Base-by-base conservation (phyloP, 108 stramenopile species). In the Cyclotella sp. region DNA sequence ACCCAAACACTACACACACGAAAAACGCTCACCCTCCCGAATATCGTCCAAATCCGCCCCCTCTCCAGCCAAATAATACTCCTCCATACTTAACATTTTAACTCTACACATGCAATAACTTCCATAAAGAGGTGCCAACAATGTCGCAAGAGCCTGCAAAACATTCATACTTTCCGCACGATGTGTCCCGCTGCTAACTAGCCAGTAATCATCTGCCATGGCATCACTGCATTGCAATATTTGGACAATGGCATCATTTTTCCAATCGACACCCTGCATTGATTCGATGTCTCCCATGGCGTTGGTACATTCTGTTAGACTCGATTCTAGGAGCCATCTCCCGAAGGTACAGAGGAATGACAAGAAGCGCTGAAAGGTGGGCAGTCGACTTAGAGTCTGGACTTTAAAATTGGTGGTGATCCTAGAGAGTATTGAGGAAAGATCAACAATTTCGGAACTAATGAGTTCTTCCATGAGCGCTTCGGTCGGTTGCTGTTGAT, bases 31-130 rank as follows among this genome's bases (percentile, higher is more conserved):
- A 34, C 34, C 34, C 24, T 95, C 95, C 53, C 87, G 81, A 7
- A 93, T 85, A 62, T 92, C 93, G 73, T 96, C 95, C 42, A 93
- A 63, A 42, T 96, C 91, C 27, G 74, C 83, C 47, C 84, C 89
- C 45, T 90, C 71, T 15, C 78, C 72, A 26, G 86, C 77, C 47
- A 86, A 55, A 58, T 89, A 91, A 63, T 84, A 85, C 73, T 95
- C 94, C 68, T 95, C 92, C 60, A 93, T 24, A 62, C 84, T 66
- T 22, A 92, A 89, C 87, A 95, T 90, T 53, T 82, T 78, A 12
- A 86, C 86, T 0, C 90, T 86, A 79, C 85, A 86, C 27, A 54
- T 75, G 18, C 91, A 80, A 71, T 90, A 90, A 28, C 71, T 77
- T 6, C 51, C 77, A 75, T 92, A 95, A 8, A 95, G 84, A 14